Base-by-base conservation (phyloP, 2,329 filamentous ascomycete species). In the Colletotrichum melonis region DNA sequence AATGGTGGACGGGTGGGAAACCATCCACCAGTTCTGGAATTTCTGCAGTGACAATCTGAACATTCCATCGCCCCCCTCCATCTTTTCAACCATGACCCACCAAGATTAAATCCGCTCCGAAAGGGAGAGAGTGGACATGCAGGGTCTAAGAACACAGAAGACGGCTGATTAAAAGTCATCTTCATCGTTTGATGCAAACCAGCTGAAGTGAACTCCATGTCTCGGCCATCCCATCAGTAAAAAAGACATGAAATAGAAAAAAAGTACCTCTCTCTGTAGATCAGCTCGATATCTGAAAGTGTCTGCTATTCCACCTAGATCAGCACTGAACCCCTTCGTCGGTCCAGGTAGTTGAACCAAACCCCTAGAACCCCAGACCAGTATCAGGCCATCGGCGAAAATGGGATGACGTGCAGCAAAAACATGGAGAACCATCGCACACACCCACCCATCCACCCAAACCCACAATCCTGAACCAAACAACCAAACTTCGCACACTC, bases 381-480 rank as follows among this genome's bases (percentile, higher is more conserved):
- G 64, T 26, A 52, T 35, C 32, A 63, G 59, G 42, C 12, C 26
- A 28, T 22, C 28, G 26, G 59, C 22, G 22, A 54, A 69, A 64
- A 54, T 62, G 66, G 54, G 66, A 73, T 73, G 70, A 69, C 66
- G 66, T 73, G 70, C 70, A 73, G 70, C 35, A 69, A 56, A 49
- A 11, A 1, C 42, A 49, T 49, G 42, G 42, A 49, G 42, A 22
- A 49, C 42, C 42, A 11, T 16, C 5, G 14, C 35, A 5, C 16
- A 22, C 42, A 49, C 42, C 42, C 42, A 49, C 42, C 6, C 14
- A 42, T n/a, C 42, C 19, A 49, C 19, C 19, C 14, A 46, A 42
- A 42, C 35, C 35, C 35, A 42, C 35, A 42, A 5, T 42, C 14
- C 35, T 3, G 35, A 42, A 42, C 35, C 14, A 6, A 42, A 42